phyloP scores from a whole-genome alignment of 768 basidiomycete genomes.

The Aureoboletus auriporus region DNA sequence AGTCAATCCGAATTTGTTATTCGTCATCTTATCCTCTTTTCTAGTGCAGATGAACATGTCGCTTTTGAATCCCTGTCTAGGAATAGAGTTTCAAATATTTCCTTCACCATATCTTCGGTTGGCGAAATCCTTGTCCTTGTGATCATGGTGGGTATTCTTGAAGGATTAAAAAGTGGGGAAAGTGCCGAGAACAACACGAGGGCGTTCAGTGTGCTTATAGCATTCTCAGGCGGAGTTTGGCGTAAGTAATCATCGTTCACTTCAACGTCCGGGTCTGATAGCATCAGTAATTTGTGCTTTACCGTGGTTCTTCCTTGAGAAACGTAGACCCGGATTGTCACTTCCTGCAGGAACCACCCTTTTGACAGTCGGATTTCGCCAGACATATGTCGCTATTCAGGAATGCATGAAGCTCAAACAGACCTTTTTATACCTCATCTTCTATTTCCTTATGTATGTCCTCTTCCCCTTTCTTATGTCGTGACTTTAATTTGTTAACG shows the following conservation, averaged over 20 bases:
- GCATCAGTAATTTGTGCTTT: slow-evolving; percentile 56
- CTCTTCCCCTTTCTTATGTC: background rate
- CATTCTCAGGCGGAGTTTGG: slow-evolving; percentile 78
- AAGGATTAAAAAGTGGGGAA: slow-evolving; percentile 55
- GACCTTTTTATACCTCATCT: slow-evolving; percentile 68
- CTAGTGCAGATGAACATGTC: slow-evolving; percentile 48
- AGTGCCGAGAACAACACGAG: slow-evolving; percentile 71
- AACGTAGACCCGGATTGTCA: slow-evolving; percentile 59
- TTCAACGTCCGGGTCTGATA: background rate
- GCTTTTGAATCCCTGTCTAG: slow-evolving; percentile 59
- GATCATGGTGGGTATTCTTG: slow-evolving; percentile 72
- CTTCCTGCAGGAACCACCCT: slow-evolving; percentile 53
- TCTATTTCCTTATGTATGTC: slow-evolving; percentile 72
- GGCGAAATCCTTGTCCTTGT: slow-evolving; percentile 70
- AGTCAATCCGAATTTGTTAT: background rate
- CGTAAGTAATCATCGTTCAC: slow-evolving; percentile 35
- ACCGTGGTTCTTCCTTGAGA: slow-evolving; percentile 73
- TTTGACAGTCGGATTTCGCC: slow-evolving; percentile 63
- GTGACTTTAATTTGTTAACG: too few relatives aligned
- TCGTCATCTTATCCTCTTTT: background rate
- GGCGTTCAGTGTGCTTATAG: slow-evolving; percentile 72
- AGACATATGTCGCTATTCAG: slow-evolving; percentile 55
- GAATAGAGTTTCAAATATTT: slow-evolving; percentile 73
- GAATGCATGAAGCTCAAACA: slow-evolving; percentile 69
- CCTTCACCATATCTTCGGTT: slow-evolving; percentile 63